A percentile compares a stretch with the other conserved stretches of the same genome.
Evolutionary conservation across 1,284 basidiomycete genomes (phyloP).

Genomic region (Microbotryum scabiosae): DNA sequence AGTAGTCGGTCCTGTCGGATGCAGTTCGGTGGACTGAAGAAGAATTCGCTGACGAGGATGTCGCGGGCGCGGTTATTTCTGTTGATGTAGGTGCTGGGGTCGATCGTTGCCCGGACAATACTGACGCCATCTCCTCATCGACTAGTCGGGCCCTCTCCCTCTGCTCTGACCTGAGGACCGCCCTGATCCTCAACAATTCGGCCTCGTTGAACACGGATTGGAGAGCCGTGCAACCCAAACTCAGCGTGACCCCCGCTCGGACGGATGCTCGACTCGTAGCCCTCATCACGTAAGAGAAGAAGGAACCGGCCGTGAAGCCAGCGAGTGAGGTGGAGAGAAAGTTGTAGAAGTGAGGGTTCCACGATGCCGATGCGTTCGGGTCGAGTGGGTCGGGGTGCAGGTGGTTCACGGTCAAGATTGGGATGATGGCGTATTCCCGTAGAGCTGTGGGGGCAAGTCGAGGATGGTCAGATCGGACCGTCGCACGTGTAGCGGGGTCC

Average conservation of each 20-base stretch:
- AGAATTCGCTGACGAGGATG: background rate
- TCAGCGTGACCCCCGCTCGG: constrained; percentile 21
- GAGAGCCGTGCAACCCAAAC: constrained; percentile 17
- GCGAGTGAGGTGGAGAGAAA: constrained; percentile 19
- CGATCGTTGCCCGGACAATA: background rate
- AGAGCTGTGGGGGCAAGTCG: constrained; percentile 7
- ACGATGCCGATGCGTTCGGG: background rate
- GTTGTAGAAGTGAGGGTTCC: constrained; percentile 18
- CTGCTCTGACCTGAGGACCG: background rate
- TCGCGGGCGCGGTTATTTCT: background rate
- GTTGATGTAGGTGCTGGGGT: background rate
- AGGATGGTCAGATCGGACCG: too few species aligned
- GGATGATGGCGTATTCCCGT: constrained; percentile 24
- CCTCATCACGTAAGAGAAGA: constrained; percentile 20
- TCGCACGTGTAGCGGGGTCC: background rate
- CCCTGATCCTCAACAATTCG: constrained; percentile 14
- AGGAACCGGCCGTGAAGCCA: constrained; percentile 17
- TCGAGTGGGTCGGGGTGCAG: constrained; percentile 19
- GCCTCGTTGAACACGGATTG: constrained; percentile 27
- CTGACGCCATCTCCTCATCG: background rate
- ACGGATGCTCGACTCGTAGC: background rate
- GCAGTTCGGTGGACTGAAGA: background rate
- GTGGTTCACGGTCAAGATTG: constrained; percentile 13
- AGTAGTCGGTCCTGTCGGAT: background rate
- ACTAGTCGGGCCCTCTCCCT: background rate